Conservation (phyloP, 2,329 filamentous ascomycete species). For the Xylaria sp. region DNA sequence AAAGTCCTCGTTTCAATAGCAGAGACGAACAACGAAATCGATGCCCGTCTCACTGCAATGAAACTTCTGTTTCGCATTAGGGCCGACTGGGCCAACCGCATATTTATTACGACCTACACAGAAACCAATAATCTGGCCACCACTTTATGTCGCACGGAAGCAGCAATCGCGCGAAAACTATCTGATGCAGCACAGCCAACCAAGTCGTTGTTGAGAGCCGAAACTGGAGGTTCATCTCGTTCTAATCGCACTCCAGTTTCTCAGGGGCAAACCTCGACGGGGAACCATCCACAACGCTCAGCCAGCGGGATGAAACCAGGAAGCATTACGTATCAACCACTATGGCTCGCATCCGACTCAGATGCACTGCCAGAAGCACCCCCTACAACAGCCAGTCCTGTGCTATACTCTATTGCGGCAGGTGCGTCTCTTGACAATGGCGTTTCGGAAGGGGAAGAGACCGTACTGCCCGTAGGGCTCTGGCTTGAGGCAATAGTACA, state of each 20-base stretch:
- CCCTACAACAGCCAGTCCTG: slow-evolving; percentile 43
- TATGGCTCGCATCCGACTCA: slow-evolving; percentile 55
- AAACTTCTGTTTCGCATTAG: slow-evolving; percentile 77
- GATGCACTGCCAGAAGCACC: slow-evolving; percentile 49
- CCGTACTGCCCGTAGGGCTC: slow-evolving; percentile 53
- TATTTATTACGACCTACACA: slow-evolving; percentile 64
- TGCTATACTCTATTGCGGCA: slow-evolving; percentile 42
- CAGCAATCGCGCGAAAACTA: slow-evolving; percentile 46
- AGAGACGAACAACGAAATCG: slow-evolving; percentile 54
- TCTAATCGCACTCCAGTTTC: slow-evolving; percentile 47
- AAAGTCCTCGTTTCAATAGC: slow-evolving; percentile 60
- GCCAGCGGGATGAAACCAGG: slow-evolving; percentile 36
- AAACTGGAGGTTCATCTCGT: slow-evolving; percentile 39
- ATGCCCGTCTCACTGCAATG: slow-evolving; percentile 68
- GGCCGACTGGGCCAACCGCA: slow-evolving; percentile 71
- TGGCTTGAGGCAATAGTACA: slow-evolving; percentile 75
- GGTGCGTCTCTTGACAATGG: slow-evolving; percentile 19
- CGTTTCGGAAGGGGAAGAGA: slow-evolving; percentile 25
- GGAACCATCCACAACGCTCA: slow-evolving; percentile 38
- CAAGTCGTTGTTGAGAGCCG: slow-evolving; percentile 39
- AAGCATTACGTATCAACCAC: slow-evolving; percentile 40
- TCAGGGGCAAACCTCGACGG: slow-evolving; percentile 42
- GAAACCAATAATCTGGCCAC: slow-evolving; percentile 71
- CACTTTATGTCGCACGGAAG: slow-evolving; percentile 61
- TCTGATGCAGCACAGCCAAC: slow-evolving; percentile 45